Percentiles rank a stretch among this genome's conserved stretches.
These are phyloP conservation scores for Neopestalotiopsis clavispora DNA, from an alignment of 2,329 filamentous ascomycete species.

Conservation along the genomic window DNA sequence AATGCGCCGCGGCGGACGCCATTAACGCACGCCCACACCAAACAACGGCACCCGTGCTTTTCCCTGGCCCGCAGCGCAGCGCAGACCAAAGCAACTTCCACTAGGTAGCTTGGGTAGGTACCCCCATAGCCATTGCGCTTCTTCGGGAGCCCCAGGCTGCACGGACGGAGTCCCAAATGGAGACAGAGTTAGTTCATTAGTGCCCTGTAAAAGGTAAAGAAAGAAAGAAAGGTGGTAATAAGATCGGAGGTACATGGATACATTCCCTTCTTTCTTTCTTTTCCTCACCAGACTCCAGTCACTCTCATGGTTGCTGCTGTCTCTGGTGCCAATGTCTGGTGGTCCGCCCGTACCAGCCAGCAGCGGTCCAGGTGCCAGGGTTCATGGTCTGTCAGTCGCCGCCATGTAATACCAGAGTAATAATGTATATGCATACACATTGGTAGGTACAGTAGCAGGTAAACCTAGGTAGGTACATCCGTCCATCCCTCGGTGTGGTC, in stretches of 20 bases:
- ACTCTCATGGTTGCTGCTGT: not conserved
- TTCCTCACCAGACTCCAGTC: not conserved
- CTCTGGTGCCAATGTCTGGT: not conserved
- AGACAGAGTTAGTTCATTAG: not conserved
- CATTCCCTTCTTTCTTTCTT: too few species aligned
- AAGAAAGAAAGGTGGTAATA: too few species aligned
- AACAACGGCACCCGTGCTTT: slow-evolving; percentile 19
- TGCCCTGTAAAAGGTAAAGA: not conserved
- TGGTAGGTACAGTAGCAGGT: too few species aligned
- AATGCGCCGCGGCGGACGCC: slow-evolving; percentile 28
- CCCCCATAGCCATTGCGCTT: too few species aligned
- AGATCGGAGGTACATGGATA: too few species aligned
- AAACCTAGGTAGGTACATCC: not conserved
- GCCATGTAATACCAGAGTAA: too few species aligned
- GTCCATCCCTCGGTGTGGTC: not conserved
- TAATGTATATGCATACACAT: too few species aligned
- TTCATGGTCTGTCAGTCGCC: not conserved
- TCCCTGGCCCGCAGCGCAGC: slow-evolving; percentile 24
- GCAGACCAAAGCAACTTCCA: slow-evolving; percentile 21
- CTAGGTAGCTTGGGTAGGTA: too few species aligned
- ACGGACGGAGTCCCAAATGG: not conserved
- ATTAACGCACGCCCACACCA: slow-evolving; percentile 37
- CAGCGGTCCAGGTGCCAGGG: not conserved
- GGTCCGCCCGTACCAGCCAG: not conserved
- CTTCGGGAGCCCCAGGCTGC: not conserved